A percentile compares a stretch with the other conserved stretches of the same genome.
Evolutionary conservation across 2,329 filamentous ascomycete genomes (phyloP).

Genomic region (Mycogone perniciosa): DNA sequence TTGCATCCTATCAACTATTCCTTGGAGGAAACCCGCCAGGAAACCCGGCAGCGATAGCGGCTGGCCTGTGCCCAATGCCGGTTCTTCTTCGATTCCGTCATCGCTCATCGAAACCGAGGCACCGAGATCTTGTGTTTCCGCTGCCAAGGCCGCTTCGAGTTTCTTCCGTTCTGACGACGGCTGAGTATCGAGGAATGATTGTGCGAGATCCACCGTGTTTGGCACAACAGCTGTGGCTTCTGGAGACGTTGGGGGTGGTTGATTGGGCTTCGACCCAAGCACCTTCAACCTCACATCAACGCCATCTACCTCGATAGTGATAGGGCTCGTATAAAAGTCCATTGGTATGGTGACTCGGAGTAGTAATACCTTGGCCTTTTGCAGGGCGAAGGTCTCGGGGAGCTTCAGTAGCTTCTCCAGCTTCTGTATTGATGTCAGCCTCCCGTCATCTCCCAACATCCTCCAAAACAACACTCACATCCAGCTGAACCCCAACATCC

Average conservation of each 20-base stretch:
- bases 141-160: slow-evolving; percentile 61
- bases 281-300: slow-evolving; percentile 65
- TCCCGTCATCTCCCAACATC: slow-evolving; percentile 17
- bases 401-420: slow-evolving; percentile 68
- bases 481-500: slow-evolving; percentile 74
- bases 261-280: slow-evolving; percentile 39
- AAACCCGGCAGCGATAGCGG: slow-evolving; percentile 63
- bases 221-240: slow-evolving; percentile 44
- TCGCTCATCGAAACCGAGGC: slow-evolving; percentile 56
- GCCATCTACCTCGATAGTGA: slow-evolving; percentile 74
- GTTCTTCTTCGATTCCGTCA: slow-evolving; percentile 56
- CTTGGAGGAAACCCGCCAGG: slow-evolving; percentile 65
- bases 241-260: slow-evolving; percentile 22
- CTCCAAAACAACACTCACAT: slow-evolving; percentile 44
- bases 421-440: slow-evolving; percentile 50
- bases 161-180: slow-evolving; percentile 58
- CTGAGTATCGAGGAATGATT: slow-evolving; percentile 71
- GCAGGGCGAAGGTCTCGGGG: slow-evolving; percentile 63
- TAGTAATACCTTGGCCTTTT: slow-evolving; percentile 66
- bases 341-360: slow-evolving; percentile 80
- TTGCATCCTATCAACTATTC: slow-evolving; percentile 65
- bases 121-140: slow-evolving; percentile 55
- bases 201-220: slow-evolving; percentile 65
- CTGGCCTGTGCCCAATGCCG: slow-evolving; percentile 61
- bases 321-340: slow-evolving; percentile 80